These are phyloP conservation scores for Penicillium sp. DNA, from an alignment of 2,329 filamentous ascomycete species.

Conservation along the genomic window DNA sequence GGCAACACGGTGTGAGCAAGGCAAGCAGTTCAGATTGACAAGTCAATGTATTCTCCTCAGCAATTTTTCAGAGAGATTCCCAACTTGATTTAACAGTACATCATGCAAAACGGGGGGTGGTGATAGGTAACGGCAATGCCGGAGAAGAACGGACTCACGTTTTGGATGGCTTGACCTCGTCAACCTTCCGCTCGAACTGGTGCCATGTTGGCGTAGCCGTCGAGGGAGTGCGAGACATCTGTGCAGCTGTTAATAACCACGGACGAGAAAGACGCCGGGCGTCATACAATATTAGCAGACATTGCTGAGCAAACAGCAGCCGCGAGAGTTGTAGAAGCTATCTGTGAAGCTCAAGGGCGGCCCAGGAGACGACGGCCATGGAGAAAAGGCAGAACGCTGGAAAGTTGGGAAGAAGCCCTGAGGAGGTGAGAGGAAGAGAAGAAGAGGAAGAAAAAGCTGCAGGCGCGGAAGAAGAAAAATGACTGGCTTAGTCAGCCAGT, in stretches of 20 bases:
- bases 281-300: slow-evolving; percentile 48
- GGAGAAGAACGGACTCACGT: slow-evolving; percentile 66
- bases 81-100: slow-evolving; percentile 83
- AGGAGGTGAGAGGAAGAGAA: slow-evolving; percentile 23
- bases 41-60: slow-evolving; percentile 91
- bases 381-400: slow-evolving; percentile 28
- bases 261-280: slow-evolving; percentile 37
- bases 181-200: slow-evolving; percentile 78
- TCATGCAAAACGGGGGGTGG: slow-evolving; percentile 66
- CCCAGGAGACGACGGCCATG: slow-evolving; percentile 41
- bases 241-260: slow-evolving; percentile 41
- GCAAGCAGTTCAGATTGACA: slow-evolving; percentile 67
- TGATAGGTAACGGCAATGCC: neutral
- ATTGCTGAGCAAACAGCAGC: slow-evolving; percentile 32
- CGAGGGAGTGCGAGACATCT: slow-evolving; percentile 73
- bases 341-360: slow-evolving; percentile 38
- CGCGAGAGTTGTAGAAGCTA: slow-evolving; percentile 30
- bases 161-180: slow-evolving; percentile 85
- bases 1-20: neutral
- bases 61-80: slow-evolving; percentile 99
- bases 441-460: slow-evolving; percentile 23
- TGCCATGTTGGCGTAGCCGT: slow-evolving; percentile 72
- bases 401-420: slow-evolving; percentile 18
- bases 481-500: slow-evolving; percentile 25
- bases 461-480: neutral